phyloP scores from a whole-genome alignment of 2,329 filamentous ascomycete genomes.

The Pyrenochaeta sp. region DNA sequence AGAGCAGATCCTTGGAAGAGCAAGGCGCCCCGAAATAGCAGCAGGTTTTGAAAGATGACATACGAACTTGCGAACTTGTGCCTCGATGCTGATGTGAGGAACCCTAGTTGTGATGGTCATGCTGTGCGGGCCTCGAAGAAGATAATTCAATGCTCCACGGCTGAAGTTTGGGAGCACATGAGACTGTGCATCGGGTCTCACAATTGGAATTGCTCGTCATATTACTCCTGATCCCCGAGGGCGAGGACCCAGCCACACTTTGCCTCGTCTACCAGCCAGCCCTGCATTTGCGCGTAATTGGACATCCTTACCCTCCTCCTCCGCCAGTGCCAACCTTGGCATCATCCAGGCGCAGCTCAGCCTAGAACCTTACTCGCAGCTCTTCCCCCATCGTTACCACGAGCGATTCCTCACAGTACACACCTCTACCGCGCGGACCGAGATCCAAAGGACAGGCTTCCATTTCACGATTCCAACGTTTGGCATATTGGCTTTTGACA shows the following conservation, averaged over 20 bases:
- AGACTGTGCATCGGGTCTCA: background rate
- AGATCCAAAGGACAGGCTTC: conserved; percentile 13
- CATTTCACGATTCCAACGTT: conserved; percentile 6
- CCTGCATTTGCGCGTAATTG: conserved; percentile 23
- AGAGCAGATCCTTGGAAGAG: conserved; percentile 15
- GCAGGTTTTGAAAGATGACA: conserved; percentile 28
- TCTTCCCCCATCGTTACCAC: conserved; percentile 10
- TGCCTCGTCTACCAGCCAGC: conserved; percentile 23
- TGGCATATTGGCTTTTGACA: conserved; percentile 17
- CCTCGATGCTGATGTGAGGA: conserved; percentile 25
- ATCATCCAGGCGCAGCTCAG: conserved; percentile 29
- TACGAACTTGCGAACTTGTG: conserved; percentile 9
- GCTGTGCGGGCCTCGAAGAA: background rate
- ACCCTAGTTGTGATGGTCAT: background rate
- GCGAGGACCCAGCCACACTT: conserved; percentile 26
- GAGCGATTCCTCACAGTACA: conserved; percentile 3
- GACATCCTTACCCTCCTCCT: conserved; percentile 14
- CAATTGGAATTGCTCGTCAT: conserved; percentile 1
- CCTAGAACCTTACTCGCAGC: conserved; percentile 20
- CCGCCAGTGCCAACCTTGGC: conserved; percentile 32
- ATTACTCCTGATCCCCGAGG: conserved; percentile 5
- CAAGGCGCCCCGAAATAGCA: conserved; percentile 33
- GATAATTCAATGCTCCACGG: background rate
- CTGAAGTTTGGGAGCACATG: background rate
- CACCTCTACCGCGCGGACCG: conserved; percentile 3